A percentile compares a stretch with the other conserved stretches of the same genome.
phyloP scores from a whole-genome alignment of 169 alveolate genomes.

The Toxoplasma gondii region DNA sequence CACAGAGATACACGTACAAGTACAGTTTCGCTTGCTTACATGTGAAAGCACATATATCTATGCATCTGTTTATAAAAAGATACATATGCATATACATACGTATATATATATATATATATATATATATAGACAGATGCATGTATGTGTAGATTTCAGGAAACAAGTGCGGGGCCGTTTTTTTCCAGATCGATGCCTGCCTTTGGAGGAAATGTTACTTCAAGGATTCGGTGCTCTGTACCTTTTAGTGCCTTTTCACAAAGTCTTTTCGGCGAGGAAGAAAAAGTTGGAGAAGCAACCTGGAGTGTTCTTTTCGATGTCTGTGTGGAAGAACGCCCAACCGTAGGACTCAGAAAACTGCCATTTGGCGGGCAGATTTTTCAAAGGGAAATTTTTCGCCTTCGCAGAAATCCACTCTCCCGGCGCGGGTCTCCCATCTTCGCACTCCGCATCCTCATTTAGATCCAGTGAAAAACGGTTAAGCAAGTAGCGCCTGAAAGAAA shows the following conservation, averaged over 20 bases:
- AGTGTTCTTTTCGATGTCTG: neutral
- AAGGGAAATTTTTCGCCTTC: neutral
- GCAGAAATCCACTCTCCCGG: neutral
- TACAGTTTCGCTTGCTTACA: too few species aligned
- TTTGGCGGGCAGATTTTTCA: neutral
- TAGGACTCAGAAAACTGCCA: neutral
- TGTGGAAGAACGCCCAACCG: neutral
- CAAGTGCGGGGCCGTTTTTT: too few species aligned
- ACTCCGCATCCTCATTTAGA: neutral
- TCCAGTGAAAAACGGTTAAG: neutral
- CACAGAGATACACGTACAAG: too few species aligned
- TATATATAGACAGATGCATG: neutral
- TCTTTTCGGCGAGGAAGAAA: neutral
- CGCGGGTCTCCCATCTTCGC: neutral
- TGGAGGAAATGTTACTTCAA: too few species aligned
- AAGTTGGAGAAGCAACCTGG: slow-evolving; percentile 8
- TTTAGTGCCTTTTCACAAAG: too few species aligned
- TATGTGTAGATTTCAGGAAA: too few species aligned
- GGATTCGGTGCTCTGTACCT: too few species aligned
- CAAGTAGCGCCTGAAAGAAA: neutral
- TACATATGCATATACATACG: too few species aligned
- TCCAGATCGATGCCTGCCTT: too few species aligned
- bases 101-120: too few species aligned
- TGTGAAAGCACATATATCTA: too few species aligned
- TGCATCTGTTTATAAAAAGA: too few species aligned